Base-by-base conservation (phyloP, 176 grass and related monocot species). In the Bonia amplexicaulis region DNA sequence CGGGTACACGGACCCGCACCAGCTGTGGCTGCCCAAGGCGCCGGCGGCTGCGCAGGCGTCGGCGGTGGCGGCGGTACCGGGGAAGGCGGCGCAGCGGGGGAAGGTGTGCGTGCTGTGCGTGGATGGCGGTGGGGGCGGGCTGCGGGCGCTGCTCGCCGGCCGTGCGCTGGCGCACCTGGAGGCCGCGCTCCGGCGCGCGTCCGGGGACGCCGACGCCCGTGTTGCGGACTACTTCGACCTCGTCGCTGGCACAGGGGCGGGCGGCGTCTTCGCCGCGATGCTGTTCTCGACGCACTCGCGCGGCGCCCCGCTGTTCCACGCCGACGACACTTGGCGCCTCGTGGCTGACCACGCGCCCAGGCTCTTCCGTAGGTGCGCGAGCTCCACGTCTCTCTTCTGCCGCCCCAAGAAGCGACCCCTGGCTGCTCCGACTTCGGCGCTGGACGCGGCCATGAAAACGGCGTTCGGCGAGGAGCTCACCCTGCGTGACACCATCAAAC, bases 141-240 rank as follows among this genome's bases (percentile, higher is more conserved):
- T 95, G 12, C 84, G 91, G 1, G 84, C 93, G 39, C 66, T 96
- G 12, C 86, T 99, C 11, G 86, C 91, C 1, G 94, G 91, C n/a
- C 94, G 94, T 62, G 84, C 86, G 78, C 96, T 99, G 55, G 88
- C 93, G 71, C 89, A 92, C 88, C 90, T 99, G 19, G 96, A 99
- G 82, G 70, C 92, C 4, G 82, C 97, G 60, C 88, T 99, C 41
- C 86, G 85, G 74, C 80, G 90, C 55, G 91, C 88, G 33, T 99
- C 93, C 57, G 89, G 93, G 13, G 77, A 89, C 54, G 79, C 93
- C 12, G 80, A 89, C 46, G 90, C 91, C 19, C 88, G 96, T 49
- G 89, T 99, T 71, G 91, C 93, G 27, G 96, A 99, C 77, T 99
- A 89, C 85, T 99, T 99, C 73, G 96, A 99, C 90, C 90, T 99